Evolutionary conservation across 129 eudicot genomes (phyloP).

Genomic region (Logfia minima): DNA sequence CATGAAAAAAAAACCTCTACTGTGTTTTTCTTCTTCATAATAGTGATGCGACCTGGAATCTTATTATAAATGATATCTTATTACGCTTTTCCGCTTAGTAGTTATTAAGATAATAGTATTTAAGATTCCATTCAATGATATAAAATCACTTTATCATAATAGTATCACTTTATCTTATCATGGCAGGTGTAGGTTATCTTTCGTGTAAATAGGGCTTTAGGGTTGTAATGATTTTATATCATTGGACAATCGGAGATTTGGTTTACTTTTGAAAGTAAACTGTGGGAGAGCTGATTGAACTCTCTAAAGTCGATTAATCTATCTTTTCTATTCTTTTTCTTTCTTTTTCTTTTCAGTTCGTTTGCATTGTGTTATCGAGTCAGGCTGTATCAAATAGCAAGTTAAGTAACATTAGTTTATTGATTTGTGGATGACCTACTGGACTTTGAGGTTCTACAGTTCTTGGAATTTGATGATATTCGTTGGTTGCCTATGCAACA

Average conservation of each 20-base stretch:
- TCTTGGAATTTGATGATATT: slow-evolving; percentile 8
- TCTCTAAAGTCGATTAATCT: background rate
- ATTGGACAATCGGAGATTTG: background rate
- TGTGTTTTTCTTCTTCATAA: background rate
- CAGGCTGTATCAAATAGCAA: background rate
- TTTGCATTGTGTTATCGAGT: background rate
- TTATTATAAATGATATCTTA: too few relatives aligned
- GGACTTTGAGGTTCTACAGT: slow-evolving; percentile 22
- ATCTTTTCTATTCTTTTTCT: too few relatives aligned
- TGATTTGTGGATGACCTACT: slow-evolving; percentile 19
- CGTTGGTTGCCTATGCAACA: background rate
- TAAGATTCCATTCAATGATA: background rate
- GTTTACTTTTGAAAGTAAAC: background rate
- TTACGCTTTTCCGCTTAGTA: too few relatives aligned
- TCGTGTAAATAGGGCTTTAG: too few relatives aligned
- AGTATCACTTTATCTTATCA: background rate
- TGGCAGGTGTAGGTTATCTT: background rate
- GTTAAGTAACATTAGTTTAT: slow-evolving; percentile 19
- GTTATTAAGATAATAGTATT: too few relatives aligned
- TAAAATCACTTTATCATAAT: background rate
- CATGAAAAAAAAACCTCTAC: slow-evolving; percentile 8
- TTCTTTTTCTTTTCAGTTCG: too few relatives aligned
- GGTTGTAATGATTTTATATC: too few relatives aligned
- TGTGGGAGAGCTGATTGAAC: background rate
- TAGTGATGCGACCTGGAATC: background rate